Conservation (phyloP, 2,329 filamentous ascomycete genomes). For the Xylariaceae sp. region DNA sequence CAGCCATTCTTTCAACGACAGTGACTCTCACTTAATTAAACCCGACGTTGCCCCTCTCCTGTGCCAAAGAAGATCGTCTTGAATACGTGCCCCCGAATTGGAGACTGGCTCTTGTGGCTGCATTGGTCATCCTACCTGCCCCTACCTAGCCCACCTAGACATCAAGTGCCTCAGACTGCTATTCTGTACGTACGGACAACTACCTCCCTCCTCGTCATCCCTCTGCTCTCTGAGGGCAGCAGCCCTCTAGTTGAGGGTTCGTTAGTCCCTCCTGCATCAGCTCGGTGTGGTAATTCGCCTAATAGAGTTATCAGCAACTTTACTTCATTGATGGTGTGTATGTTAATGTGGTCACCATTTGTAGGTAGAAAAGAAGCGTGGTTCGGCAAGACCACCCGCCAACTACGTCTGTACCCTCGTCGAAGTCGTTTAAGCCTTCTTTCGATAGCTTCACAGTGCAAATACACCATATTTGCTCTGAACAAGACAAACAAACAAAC, state of each 20-base stretch:
- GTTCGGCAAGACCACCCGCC: constrained; percentile 13
- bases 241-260: constrained; percentile 13
- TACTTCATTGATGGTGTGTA: constrained; percentile 3
- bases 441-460: constrained; percentile 14
- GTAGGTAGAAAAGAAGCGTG: constrained; percentile 18
- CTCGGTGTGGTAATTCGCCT: constrained; percentile 1
- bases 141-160: constrained; percentile 8
- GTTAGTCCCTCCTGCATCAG: constrained; percentile 12
- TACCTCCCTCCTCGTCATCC: not conserved
- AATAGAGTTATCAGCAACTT: constrained; percentile 16
- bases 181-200: constrained; percentile 20
- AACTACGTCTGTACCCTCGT: constrained; percentile 7
- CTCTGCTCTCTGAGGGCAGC: not conserved
- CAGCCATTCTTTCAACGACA: constrained; percentile 13
- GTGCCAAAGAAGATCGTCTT: constrained; percentile 16
- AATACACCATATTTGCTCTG: constrained; percentile 10
- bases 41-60: not conserved
- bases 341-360: constrained; percentile 27
- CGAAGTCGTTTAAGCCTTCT: constrained; percentile 12
- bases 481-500: constrained; percentile 12
- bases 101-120: constrained; percentile 17
- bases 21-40: not conserved
- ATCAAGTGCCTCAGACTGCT: constrained; percentile 4
- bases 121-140: constrained; percentile 24
- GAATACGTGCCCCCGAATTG: constrained; percentile 17